phyloP scores from a whole-genome alignment of 2,329 filamentous ascomycete genomes.

The Phyllachora maydis region DNA sequence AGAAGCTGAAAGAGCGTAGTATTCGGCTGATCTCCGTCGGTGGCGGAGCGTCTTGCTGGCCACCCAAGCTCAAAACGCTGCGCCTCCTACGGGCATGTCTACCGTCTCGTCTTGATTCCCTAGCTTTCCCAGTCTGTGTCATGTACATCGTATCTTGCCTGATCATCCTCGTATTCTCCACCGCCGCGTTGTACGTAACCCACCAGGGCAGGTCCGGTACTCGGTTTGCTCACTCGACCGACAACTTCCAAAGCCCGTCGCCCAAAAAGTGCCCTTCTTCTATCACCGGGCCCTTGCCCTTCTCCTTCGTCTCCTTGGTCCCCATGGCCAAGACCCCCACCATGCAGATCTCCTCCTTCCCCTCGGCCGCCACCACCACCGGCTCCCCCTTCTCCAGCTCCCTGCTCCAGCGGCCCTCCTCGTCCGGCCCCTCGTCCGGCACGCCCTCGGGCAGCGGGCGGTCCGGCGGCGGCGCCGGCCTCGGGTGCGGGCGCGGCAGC shows the following conservation, averaged over 20 bases:
- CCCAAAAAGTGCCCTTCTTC: conserved; percentile 88
- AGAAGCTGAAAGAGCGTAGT: too few relatives aligned
- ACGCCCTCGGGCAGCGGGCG: too few relatives aligned
- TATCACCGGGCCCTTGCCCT: conserved; percentile 85
- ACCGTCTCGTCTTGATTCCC: too few relatives aligned
- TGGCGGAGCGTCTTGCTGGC: too few relatives aligned
- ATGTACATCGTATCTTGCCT: too few relatives aligned
- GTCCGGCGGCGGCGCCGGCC: conserved; percentile 6
- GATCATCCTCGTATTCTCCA: background rate
- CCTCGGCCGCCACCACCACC: conserved; percentile 80
- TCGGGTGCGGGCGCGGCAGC: conserved; percentile 36
- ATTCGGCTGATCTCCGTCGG: too few relatives aligned
- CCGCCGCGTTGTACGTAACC: background rate
- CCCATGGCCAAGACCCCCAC: conserved; percentile 69
- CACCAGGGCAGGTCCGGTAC: too few relatives aligned
- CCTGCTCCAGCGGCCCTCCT: conserved; percentile 33
- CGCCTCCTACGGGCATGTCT: too few relatives aligned
- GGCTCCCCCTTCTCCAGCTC: conserved; percentile 66
- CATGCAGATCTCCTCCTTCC: conserved; percentile 78
- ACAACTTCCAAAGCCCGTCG: conserved; percentile 75
- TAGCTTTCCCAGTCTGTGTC: too few relatives aligned
- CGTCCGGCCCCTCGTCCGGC: conserved; percentile 22
- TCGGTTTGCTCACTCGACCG: conserved; percentile 19
- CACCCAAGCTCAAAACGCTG: too few relatives aligned
- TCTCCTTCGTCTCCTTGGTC: conserved; percentile 80